Conservation (phyloP, 2,329 filamentous ascomycete genomes). For the Fusarium sp. region DNA sequence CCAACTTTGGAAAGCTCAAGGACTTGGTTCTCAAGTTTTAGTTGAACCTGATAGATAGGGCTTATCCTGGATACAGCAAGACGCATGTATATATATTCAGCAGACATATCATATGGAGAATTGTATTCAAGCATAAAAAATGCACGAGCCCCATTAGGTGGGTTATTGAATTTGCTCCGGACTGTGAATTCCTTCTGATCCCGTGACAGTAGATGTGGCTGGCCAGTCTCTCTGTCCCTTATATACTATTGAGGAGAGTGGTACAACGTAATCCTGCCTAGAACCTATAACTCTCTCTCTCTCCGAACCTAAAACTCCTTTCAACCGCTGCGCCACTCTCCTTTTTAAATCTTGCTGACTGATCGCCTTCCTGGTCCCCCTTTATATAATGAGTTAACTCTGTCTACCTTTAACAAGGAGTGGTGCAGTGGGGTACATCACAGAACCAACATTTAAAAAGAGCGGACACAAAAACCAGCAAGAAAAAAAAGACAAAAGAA, state of each 20-base stretch:
- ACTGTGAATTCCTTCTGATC: neutral
- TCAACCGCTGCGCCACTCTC: no score
- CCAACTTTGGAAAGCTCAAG: constrained; percentile 39
- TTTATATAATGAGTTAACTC: neutral
- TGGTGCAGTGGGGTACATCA: neutral
- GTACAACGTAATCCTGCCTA: neutral
- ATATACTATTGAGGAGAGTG: neutral
- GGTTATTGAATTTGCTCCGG: neutral
- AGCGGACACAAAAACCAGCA: no score
- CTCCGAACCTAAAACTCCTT: neutral
- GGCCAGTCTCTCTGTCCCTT: neutral
- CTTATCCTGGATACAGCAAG: neutral
- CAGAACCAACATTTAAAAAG: no score
- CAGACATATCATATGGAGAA: neutral
- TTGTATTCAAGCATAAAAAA: neutral
- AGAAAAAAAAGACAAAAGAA: no score
- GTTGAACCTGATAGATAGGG: neutral
- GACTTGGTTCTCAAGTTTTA: constrained; percentile 16
- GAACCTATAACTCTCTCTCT: no score
- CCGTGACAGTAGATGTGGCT: neutral
- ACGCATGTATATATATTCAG: neutral
- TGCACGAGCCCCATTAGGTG: neutral
- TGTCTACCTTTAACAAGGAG: neutral
- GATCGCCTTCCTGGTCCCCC: neutral
- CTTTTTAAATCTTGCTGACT: no score